phyloP scores from a whole-genome alignment of 179 eudicot genomes.

The Spinacia oleracea region DNA sequence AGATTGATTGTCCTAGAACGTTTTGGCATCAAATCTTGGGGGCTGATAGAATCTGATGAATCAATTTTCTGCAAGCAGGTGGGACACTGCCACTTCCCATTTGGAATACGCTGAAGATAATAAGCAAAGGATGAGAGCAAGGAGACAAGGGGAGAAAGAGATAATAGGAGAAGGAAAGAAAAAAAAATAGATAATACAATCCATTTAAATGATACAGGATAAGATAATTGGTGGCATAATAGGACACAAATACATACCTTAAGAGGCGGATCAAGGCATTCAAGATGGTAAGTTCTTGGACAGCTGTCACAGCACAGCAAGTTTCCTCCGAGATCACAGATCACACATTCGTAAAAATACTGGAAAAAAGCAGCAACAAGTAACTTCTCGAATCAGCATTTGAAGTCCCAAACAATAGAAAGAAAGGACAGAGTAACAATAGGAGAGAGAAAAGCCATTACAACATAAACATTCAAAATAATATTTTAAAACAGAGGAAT shows the following conservation, averaged over 20 bases:
- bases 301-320: constrained; percentile 88
- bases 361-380: constrained; percentile 38
- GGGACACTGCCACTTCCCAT: constrained; percentile 88
- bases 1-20: constrained; percentile 46
- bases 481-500: background rate
- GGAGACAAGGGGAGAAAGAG: background rate
- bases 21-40: constrained; percentile 43
- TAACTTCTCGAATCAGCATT: constrained; percentile 13
- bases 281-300: constrained; percentile 84
- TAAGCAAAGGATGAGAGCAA: constrained; percentile 5
- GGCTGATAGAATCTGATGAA: constrained; percentile 33
- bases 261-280: constrained; percentile 91
- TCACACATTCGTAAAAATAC: constrained; percentile 81
- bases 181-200: background rate
- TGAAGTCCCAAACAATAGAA: background rate
- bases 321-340: constrained; percentile 88
- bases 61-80: constrained; percentile 51
- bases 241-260: constrained; percentile 46
- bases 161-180: background rate
- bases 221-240: background rate
- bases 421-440: background rate
- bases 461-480: constrained; percentile 1
- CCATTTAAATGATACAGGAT: background rate
- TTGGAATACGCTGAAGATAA: constrained; percentile 59
- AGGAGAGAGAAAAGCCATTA: background rate